phyloP scores from a whole-genome alignment of 176 grass and related monocot species.

The Coix lacrymajobi region DNA sequence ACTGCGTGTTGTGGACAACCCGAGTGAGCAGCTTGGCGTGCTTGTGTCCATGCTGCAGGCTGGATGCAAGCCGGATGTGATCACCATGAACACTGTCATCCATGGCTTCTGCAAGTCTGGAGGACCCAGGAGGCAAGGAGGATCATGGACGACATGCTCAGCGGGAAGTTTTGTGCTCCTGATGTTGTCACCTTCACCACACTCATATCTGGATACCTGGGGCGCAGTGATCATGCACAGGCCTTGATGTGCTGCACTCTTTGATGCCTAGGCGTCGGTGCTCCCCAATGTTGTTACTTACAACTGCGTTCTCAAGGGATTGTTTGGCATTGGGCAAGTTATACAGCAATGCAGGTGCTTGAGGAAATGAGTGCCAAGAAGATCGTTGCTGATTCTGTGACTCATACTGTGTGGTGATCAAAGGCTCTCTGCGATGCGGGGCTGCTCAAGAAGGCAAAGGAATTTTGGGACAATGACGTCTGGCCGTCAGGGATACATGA shows the following conservation, averaged over 20 bases:
- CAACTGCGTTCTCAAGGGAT: constrained; percentile 55
- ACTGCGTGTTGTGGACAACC: constrained; percentile 52
- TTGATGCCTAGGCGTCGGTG: constrained; percentile 51
- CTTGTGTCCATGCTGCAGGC: constrained; percentile 83
- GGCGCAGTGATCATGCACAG: constrained; percentile 45
- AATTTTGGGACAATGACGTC: constrained; percentile 71
- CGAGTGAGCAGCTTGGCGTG: constrained; percentile 65
- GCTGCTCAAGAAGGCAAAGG: constrained; percentile 52
- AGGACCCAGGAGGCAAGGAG: constrained; percentile 59
- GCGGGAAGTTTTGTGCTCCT: constrained; percentile 61
- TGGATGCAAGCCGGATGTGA: constrained; percentile 54
- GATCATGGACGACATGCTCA: constrained; percentile 79
- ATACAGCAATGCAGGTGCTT: constrained; percentile 58
- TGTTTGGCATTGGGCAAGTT: constrained; percentile 39
- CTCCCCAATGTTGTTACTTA: constrained; percentile 63
- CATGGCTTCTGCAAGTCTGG: constrained; percentile 86
- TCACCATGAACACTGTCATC: constrained; percentile 86
- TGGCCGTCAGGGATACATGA: constrained; percentile 84
- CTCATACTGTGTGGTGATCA: constrained; percentile 49
- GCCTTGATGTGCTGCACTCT: constrained; percentile 51
- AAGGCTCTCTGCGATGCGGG: constrained; percentile 49
- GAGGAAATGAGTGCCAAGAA: constrained; percentile 51
- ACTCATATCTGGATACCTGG: constrained; percentile 60
- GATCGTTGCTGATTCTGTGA: constrained; percentile 37
- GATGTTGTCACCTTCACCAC: constrained; percentile 86